phyloP scores from a whole-genome alignment of 768 basidiomycete genomes.

The Rhizopogon vesiculosus region DNA sequence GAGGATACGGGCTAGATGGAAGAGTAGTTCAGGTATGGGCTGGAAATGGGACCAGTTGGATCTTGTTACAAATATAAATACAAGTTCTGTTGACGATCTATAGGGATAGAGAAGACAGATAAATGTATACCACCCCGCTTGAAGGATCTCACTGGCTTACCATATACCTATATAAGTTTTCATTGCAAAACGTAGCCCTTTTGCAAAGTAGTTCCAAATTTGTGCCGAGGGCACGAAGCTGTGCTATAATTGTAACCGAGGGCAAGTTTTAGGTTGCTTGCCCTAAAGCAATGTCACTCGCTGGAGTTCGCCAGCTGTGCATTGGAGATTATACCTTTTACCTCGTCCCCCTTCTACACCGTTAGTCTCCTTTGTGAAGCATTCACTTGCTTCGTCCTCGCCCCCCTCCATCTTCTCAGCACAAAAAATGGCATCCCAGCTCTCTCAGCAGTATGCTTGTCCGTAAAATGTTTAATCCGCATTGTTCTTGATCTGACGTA shows the following conservation, averaged over 20 bases:
- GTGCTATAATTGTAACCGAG: neutral
- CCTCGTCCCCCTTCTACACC: slow-evolving; percentile 17
- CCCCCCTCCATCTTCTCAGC: slow-evolving; percentile 27
- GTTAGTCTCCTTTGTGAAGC: slow-evolving; percentile 44
- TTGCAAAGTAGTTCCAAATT: no score
- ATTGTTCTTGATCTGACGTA: slow-evolving; percentile 10
- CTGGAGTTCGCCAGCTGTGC: neutral
- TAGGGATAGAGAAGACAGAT: neutral
- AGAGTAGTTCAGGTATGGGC: slow-evolving; percentile 20
- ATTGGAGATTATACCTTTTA: slow-evolving; percentile 13
- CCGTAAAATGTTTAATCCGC: slow-evolving; percentile 27
- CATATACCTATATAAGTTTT: no score
- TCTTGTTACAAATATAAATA: slow-evolving; percentile 18
- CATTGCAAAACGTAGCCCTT: no score
- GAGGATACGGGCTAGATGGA: slow-evolving; percentile 7
- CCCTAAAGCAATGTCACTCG: slow-evolving; percentile 14
- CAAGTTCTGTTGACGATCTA: neutral
- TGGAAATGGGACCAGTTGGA: slow-evolving; percentile 30
- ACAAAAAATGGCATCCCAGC: slow-evolving; percentile 61
- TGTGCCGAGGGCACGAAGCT: no score
- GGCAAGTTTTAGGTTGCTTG: slow-evolving; percentile 7
- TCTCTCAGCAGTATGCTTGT: slow-evolving; percentile 86
- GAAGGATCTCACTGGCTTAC: no score
- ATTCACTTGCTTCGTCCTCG: slow-evolving; percentile 74
- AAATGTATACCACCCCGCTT: no score